These are phyloP conservation scores for Cichorium intybus DNA, from an alignment of 140 eudicot genomes.

Conservation along the genomic window DNA sequence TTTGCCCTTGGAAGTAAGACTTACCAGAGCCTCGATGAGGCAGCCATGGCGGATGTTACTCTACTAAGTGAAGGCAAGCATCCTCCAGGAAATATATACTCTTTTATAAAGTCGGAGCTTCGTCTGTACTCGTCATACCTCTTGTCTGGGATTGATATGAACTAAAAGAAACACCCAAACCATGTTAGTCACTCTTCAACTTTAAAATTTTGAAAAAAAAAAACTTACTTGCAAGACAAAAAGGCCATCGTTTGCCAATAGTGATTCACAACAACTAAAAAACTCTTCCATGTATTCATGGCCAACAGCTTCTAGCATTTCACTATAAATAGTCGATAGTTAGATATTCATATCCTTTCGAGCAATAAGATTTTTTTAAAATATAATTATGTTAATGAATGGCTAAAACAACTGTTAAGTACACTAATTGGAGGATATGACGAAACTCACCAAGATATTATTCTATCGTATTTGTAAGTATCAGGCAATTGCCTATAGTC, in stretches of 20 bases:
- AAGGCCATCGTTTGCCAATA: conserved; percentile 65
- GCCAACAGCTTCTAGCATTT: conserved; percentile 98
- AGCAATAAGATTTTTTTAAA: no score
- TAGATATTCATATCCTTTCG: neutral
- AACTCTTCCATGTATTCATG: conserved; percentile 94
- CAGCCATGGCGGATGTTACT: conserved; percentile 88
- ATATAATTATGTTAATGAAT: no score
- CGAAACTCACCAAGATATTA: conserved; percentile 73
- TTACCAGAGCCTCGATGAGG: conserved; percentile 86
- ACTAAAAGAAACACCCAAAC: conserved; percentile 41
- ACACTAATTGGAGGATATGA: no score
- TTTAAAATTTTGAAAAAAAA: neutral
- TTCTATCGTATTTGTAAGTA: conserved; percentile 61
- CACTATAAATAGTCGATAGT: conserved; percentile 46
- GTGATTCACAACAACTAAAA: conserved; percentile 75
- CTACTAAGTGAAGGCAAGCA: conserved; percentile 83
- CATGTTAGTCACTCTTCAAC: neutral
- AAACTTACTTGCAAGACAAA: conserved; percentile 72
- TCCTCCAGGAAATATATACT: conserved; percentile 92
- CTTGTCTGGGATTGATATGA: conserved; percentile 81
- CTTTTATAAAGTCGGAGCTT: conserved; percentile 84
- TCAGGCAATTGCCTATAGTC: conserved; percentile 85
- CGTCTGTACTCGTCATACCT: conserved; percentile 79
- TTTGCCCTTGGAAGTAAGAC: neutral
- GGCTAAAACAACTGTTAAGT: no score